These are phyloP conservation scores for Primulina eburnea DNA, from an alignment of 257 asterid genomes.

Conservation along the genomic window DNA sequence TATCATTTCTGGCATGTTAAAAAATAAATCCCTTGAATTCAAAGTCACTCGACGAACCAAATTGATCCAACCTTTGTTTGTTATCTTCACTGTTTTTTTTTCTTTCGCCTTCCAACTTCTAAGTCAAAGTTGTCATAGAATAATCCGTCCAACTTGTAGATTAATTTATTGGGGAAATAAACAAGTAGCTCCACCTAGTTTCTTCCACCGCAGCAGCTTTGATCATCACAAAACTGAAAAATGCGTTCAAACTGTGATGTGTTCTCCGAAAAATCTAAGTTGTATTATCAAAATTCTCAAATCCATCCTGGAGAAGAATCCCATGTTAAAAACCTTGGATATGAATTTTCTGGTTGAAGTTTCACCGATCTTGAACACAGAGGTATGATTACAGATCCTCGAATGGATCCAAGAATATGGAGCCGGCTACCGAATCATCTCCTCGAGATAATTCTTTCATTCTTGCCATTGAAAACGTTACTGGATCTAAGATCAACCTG, in stretches of 20 bases:
- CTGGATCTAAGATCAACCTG: constrained; percentile 60
- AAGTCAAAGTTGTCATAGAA: neutral
- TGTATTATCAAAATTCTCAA: neutral
- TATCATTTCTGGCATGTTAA: no score
- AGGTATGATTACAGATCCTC: no score
- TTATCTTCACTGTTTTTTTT: no score
- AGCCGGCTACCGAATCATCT: constrained; percentile 55
- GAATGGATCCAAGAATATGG: constrained; percentile 53
- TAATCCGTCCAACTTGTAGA: no score
- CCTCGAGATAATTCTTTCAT: constrained; percentile 52
- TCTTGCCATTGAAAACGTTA: constrained; percentile 58
- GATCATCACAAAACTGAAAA: no score
- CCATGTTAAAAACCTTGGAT: neutral
- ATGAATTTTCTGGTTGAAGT: neutral
- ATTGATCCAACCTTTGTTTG: no score
- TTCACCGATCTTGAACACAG: no score
- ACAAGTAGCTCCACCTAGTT: neutral
- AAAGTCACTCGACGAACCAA: no score
- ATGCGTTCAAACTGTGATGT: no score
- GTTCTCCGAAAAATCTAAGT: no score
- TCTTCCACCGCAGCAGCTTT: neutral
- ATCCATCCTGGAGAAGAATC: neutral
- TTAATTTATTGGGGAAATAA: no score
- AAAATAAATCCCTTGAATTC: no score
- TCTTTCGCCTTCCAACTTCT: neutral